Percentiles rank a stretch among this genome's conserved stretches.
Evolutionary conservation across 257 asterid genomes (phyloP).

Genomic region (Gentiana straminea): DNA sequence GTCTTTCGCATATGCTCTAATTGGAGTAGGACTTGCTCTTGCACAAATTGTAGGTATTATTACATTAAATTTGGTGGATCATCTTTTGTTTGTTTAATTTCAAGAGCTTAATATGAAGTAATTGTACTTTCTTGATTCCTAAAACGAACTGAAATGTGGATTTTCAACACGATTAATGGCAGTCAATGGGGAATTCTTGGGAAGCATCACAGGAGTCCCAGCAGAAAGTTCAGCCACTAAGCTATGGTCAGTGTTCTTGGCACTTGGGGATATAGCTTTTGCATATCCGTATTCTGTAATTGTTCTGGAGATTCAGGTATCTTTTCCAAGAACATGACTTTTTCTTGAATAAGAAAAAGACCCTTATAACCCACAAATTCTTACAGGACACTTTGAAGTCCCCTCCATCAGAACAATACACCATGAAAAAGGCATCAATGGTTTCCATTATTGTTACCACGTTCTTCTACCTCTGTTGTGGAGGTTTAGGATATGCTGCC

Average conservation of each 20-base stretch:
- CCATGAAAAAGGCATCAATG: constrained; percentile 58
- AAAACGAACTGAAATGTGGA: no score
- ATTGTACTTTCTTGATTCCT: no score
- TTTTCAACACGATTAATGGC: not conserved
- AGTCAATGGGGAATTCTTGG: constrained; percentile 63
- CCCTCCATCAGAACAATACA: constrained; percentile 49
- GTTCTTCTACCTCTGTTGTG: constrained; percentile 49
- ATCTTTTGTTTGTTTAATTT: no score
- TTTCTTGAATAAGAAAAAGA: no score
- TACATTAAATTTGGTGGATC: no score
- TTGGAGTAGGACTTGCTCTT: constrained; percentile 62
- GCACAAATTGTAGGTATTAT: constrained; percentile 55
- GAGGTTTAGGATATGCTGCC: constrained; percentile 69
- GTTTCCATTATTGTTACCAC: constrained; percentile 31
- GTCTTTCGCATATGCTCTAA: constrained; percentile 57
- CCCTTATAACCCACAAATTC: not conserved
- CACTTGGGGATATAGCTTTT: constrained; percentile 69
- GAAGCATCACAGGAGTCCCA: constrained; percentile 54
- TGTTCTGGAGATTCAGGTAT: constrained; percentile 62
- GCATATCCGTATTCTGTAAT: constrained; percentile 62
- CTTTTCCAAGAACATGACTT: not conserved
- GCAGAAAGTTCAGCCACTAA: constrained; percentile 28
- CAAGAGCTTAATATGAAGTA: no score
- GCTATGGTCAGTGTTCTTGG: constrained; percentile 52
- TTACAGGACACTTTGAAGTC: constrained; percentile 55